Base-by-base conservation (phyloP, 805 yeast species). In the Ascoidea tarda region DNA sequence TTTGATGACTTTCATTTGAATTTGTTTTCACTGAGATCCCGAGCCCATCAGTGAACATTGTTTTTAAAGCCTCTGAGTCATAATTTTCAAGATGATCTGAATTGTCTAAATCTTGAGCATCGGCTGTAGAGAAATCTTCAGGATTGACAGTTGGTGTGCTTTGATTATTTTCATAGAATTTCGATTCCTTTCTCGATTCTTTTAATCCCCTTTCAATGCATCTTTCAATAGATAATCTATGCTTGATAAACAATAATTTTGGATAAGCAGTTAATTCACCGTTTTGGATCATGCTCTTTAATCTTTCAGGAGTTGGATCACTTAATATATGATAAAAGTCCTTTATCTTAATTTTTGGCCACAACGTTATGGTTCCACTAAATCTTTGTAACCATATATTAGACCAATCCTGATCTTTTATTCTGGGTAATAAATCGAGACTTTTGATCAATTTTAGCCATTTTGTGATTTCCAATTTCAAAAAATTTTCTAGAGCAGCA, bases 371-470 rank as follows among this genome's bases (percentile, higher is more conserved):
- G 0, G 86, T 74, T 1, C 95, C 95, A 49, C 82, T 77, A 61
- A 86, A 85, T 54, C 75, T 69, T 67, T 85, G 95, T 33, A 86
- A 66, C 75, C 86, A 85, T 16, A 85, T 74, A 60, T 77, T 80
- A 57, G 87, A 82, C 91, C 91, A 86, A 65, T 85, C 93, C 63
- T 81, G 87, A 59, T 82, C 83, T 69, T 81, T 65, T 47, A 84
- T 63, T 55, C 76, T 76, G 2, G 95, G 95, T 49, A 84, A 68
- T 31, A 85, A 67, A 55, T 84, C 87, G 50, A 85, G 70, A 14
- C 78, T 74, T 50, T 81, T 78, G 47, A 83, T 72, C 58, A 85
- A 71, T 59, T 81, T 79, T 49, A 85, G 64, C 88, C 93, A 85
- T 64, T 86, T 85, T n/a, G 75, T 74, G 55, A 84, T 80, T 59